A percentile compares a stretch with the other conserved stretches of the same genome.
Conservation (phyloP, 805 yeast species). For the Saccharomycopsis sp. region DNA sequence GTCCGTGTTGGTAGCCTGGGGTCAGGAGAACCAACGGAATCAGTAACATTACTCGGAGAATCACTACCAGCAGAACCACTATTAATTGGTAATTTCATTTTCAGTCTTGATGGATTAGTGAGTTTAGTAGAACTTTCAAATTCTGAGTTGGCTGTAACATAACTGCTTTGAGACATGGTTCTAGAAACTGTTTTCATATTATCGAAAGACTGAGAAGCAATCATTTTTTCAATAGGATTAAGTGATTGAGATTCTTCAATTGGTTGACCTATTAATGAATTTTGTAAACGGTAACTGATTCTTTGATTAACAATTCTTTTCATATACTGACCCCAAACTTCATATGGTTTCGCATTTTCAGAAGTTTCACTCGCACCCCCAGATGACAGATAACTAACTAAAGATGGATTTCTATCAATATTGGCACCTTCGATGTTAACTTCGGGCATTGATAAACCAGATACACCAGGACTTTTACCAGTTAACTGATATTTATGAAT, state of each 20-base stretch:
- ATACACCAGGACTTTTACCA: background rate
- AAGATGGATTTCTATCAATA: too few relatives aligned
- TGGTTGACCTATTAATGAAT: constrained; percentile 1
- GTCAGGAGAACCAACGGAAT: too few relatives aligned
- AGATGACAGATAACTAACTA: too few relatives aligned
- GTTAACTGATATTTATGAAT: background rate
- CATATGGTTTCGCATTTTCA: constrained; percentile 6
- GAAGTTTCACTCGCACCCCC: too few relatives aligned
- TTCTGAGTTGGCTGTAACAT: constrained; percentile 9
- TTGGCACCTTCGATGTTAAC: too few relatives aligned
- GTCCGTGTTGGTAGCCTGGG: too few relatives aligned
- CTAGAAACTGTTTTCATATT: background rate
- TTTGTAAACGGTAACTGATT: constrained; percentile 13
- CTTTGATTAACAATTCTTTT: constrained; percentile 15
- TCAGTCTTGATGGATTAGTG: background rate
- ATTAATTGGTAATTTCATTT: constrained; percentile 3
- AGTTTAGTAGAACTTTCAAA: constrained; percentile 2
- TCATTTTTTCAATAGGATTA: too few relatives aligned
- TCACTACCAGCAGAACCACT: background rate
- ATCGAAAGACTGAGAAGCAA: too few relatives aligned
- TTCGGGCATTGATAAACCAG: too few relatives aligned
- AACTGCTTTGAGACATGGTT: constrained; percentile 4
- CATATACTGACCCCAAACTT: constrained; percentile 17
- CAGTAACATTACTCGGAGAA: too few relatives aligned
- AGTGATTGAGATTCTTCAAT: background rate